Conservation (phyloP, 768 basidiomycete genomes). For the Coprinopsis sp. region DNA sequence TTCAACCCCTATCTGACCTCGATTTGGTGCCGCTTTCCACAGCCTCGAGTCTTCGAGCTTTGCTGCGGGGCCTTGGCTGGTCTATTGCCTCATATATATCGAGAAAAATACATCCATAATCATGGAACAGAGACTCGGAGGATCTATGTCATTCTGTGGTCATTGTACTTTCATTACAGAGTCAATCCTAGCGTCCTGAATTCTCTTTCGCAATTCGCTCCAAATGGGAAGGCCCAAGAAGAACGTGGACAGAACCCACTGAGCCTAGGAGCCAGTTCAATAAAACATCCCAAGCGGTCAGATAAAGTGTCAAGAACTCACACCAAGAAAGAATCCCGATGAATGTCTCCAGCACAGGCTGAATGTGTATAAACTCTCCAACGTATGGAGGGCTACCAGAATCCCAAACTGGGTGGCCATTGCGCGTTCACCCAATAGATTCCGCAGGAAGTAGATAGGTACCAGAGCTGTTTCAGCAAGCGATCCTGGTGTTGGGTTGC, state of each 20-base stretch:
- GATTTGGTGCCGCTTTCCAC: too few relatives aligned
- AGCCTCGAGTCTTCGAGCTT: too few relatives aligned
- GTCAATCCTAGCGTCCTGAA: conserved; percentile 68
- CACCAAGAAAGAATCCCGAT: conserved; percentile 39
- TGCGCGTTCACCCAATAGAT: conserved; percentile 24
- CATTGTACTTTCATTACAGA: conserved; percentile 75
- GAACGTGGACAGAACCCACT: conserved; percentile 50
- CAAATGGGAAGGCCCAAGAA: conserved; percentile 53
- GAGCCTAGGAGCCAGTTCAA: conserved; percentile 31
- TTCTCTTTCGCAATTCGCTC: conserved; percentile 47
- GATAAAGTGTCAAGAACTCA: conserved; percentile 17
- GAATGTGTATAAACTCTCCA: conserved; percentile 46
- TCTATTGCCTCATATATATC: too few relatives aligned
- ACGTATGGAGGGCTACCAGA: conserved; percentile 31
- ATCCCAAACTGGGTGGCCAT: conserved; percentile 30
- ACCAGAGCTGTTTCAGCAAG: conserved; percentile 13
- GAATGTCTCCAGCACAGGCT: conserved; percentile 45
- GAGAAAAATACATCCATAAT: too few relatives aligned
- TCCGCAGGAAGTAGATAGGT: conserved; percentile 29
- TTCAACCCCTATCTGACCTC: too few relatives aligned
- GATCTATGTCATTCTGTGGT: too few relatives aligned
- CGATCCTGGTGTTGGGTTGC: conserved; percentile 21
- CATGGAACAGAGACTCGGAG: too few relatives aligned
- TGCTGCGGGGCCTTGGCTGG: too few relatives aligned
- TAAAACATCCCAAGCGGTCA: not conserved